Evolutionary conservation across 2,329 filamentous ascomycete genomes (phyloP).

Genomic region (Sporothrix phasma): DNA sequence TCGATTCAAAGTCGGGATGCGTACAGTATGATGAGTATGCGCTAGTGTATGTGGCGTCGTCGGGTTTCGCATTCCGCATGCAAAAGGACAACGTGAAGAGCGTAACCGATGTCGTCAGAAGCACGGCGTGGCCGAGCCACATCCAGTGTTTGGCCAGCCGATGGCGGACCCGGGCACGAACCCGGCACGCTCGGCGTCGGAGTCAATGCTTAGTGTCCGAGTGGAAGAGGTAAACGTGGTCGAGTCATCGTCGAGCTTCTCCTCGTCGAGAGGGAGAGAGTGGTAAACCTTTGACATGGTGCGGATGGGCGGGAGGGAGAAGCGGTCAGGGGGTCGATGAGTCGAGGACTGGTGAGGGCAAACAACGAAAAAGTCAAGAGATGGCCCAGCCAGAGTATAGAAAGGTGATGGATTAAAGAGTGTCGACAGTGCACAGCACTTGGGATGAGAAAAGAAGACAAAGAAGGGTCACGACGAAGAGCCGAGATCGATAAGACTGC

Average conservation of each 20-base stretch:
- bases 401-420: not conserved
- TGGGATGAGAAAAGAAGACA: not conserved
- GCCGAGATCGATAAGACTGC: constrained; percentile 7
- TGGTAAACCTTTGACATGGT: constrained; percentile 29
- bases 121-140: constrained; percentile 32
- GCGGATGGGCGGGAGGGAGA: constrained; percentile 13
- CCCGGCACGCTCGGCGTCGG: constrained; percentile 8
- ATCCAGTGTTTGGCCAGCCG: constrained; percentile 25
- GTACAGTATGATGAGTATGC: constrained; percentile 35
- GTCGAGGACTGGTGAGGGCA: not conserved
- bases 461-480: not conserved
- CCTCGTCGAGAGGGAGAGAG: constrained; percentile 29
- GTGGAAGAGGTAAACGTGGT: constrained; percentile 5
- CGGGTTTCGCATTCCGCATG: constrained; percentile 26
- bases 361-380: not conserved
- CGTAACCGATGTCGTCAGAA: constrained; percentile 31
- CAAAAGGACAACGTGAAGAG: constrained; percentile 34
- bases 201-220: constrained; percentile 14
- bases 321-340: constrained; percentile 4
- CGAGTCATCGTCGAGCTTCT: constrained; percentile 22
- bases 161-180: constrained; percentile 9
- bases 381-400: not conserved
- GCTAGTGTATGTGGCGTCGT: constrained; percentile 27
- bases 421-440: constrained; percentile 6
- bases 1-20: not conserved